phyloP scores from a whole-genome alignment of 2,329 filamentous ascomycete species.

The Sporothrix humicola region DNA sequence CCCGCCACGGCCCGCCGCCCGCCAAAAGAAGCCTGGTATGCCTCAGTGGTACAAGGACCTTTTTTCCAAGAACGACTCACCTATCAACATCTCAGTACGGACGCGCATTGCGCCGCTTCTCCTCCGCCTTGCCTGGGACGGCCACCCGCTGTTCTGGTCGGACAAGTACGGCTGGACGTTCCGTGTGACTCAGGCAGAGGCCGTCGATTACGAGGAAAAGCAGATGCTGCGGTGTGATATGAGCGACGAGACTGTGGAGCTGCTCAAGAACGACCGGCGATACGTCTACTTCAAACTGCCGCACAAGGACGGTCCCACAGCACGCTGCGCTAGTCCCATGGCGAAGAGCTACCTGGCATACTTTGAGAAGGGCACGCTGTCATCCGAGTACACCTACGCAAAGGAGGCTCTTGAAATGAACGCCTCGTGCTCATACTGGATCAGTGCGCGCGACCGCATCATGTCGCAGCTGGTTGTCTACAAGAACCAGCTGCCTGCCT shows the following conservation, averaged over 20 bases:
- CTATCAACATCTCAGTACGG: conserved; percentile 81
- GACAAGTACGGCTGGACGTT: conserved; percentile 94
- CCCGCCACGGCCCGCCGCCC: conserved; percentile 73
- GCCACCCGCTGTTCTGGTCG: conserved; percentile 89
- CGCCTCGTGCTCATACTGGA: conserved; percentile 98
- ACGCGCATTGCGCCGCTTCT: conserved; percentile 87
- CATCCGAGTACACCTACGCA: conserved; percentile 86
- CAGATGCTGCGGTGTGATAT: conserved; percentile 79
- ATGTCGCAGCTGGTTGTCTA: conserved; percentile 96
- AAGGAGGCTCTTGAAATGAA: conserved; percentile 99
- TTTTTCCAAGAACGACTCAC: conserved; percentile 69
- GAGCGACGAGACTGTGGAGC: conserved; percentile 70
- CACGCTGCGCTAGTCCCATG: conserved; percentile 84
- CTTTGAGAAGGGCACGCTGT: conserved; percentile 86
- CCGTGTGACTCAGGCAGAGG: conserved; percentile 68
- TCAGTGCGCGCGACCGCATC: conserved; percentile 91
- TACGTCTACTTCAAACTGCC: conserved; percentile 89
- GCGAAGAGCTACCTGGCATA: conserved; percentile 90
- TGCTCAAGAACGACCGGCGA: conserved; percentile 68
- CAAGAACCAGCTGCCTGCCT: conserved; percentile 40
- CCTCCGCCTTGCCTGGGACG: conserved; percentile 85
- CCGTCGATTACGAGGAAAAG: conserved; percentile 67
- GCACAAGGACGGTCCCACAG: conserved; percentile 89
- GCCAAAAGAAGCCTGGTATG: conserved; percentile 94
- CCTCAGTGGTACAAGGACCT: conserved; percentile 96